Percentiles rank a stretch among this genome's conserved stretches.
Conservation (phyloP, 2,329 filamentous ascomycete genomes). For the Pestalotiopsis sp. region DNA sequence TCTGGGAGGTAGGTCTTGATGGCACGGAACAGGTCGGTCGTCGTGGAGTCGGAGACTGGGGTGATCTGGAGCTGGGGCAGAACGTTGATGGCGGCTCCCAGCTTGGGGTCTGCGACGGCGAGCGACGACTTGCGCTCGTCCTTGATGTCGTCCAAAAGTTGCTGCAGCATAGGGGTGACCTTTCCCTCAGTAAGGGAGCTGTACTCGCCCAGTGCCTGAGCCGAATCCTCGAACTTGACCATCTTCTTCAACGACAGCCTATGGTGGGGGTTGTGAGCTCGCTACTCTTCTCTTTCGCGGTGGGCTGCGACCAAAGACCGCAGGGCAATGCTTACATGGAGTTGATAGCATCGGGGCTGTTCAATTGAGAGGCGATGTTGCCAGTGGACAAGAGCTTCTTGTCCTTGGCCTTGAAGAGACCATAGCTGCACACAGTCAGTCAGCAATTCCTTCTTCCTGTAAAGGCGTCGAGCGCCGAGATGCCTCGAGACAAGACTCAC, state of each 20-base stretch:
- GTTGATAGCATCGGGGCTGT: conserved; percentile 80
- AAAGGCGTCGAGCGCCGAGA: not conserved
- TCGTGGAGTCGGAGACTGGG: conserved; percentile 76
- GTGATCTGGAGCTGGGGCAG: conserved; percentile 84
- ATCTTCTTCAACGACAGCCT: conserved; percentile 97
- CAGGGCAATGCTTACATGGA: conserved; percentile 67
- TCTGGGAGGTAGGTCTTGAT: conserved; percentile 90
- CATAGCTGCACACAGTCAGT: conserved; percentile 65
- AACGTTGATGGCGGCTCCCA: conserved; percentile 89
- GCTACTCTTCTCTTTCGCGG: conserved; percentile 10
- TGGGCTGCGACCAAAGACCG: conserved; percentile 2
- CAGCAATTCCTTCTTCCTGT: conserved; percentile 15
- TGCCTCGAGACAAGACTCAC: conserved; percentile 43
- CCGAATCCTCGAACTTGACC: conserved; percentile 93
- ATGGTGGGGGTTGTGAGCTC: not conserved
- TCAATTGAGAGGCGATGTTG: conserved; percentile 72
- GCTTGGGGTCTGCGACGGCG: conserved; percentile 89
- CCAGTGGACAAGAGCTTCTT: conserved; percentile 95
- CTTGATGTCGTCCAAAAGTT: conserved; percentile 85
- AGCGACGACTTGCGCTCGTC: conserved; percentile 97
- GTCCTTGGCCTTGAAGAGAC: conserved; percentile 96
- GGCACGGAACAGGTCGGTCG: conserved; percentile 88
- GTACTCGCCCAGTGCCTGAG: conserved; percentile 86
- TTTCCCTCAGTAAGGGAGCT: conserved; percentile 89
- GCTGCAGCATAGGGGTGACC: conserved; percentile 82